phyloP scores from a whole-genome alignment of 805 yeast species.

The Trichomonascus vanleenenianus region DNA sequence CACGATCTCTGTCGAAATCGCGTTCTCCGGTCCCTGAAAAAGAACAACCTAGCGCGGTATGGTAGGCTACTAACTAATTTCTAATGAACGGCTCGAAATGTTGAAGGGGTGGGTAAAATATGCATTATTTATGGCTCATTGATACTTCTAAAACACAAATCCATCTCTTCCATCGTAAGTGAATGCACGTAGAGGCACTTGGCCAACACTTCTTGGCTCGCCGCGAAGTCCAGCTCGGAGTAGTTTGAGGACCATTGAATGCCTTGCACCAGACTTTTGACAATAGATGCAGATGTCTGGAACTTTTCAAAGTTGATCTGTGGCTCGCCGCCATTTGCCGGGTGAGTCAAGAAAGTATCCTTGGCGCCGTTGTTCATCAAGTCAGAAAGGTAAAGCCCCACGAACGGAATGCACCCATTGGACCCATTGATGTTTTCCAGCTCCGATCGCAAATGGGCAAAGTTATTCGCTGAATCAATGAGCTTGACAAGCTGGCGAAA shows the following conservation, averaged over 20 bases:
- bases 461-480: slow-evolving; percentile 70
- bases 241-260: slow-evolving; percentile 82
- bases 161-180: slow-evolving; percentile 24
- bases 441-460: slow-evolving; percentile 54
- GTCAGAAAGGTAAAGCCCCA: slow-evolving; percentile 80
- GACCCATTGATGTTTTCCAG: slow-evolving; percentile 53
- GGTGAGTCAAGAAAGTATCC: slow-evolving; percentile 37
- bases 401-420: slow-evolving; percentile 81
- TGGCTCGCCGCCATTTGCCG: slow-evolving; percentile 19
- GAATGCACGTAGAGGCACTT: slow-evolving; percentile 69
- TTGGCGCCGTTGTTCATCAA: slow-evolving; percentile 65
- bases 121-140: slow-evolving; percentile 1
- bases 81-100: no score
- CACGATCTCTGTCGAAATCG: no score
- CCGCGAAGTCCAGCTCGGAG: slow-evolving; percentile 31
- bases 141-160: slow-evolving; percentile 15
- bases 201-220: slow-evolving; percentile 59
- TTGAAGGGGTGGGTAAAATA: not conserved
- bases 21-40: no score
- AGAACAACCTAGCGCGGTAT: no score
- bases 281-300: slow-evolving; percentile 65
- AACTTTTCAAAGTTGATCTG: slow-evolving; percentile 69
- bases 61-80: no score
- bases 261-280: slow-evolving; percentile 66
- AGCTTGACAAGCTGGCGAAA: slow-evolving; percentile 63